phyloP scores from a whole-genome alignment of 1,284 basidiomycete genomes.

The Erythrobasidium hasegawianum region DNA sequence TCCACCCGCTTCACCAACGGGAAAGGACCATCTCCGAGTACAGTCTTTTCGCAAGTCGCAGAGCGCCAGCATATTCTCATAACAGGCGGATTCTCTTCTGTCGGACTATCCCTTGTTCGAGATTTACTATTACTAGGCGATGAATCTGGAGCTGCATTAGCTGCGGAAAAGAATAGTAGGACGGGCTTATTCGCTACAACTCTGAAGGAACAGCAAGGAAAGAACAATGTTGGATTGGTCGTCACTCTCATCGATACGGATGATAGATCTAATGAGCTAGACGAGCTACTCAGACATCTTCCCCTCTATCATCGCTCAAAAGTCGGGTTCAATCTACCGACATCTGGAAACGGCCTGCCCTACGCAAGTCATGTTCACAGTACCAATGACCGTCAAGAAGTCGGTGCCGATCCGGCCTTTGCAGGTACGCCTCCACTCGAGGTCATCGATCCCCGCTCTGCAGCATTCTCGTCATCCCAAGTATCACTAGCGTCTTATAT shows the following conservation, averaged over 20 bases:
- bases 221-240: conserved; percentile 16
- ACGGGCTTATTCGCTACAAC: conserved; percentile 6
- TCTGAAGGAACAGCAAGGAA: conserved; percentile 8
- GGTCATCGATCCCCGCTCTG: conserved; percentile 42
- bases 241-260: conserved; percentile 35
- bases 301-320: conserved; percentile 38
- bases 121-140: conserved; percentile 38
- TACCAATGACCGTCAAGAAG: background rate
- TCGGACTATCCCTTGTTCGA: conserved; percentile 42
- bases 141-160: conserved; percentile 11
- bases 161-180: background rate
- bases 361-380: background rate
- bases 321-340: conserved; percentile 24
- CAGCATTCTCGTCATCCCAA: conserved; percentile 40
- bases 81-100: conserved; percentile 43
- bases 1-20: conserved; percentile 37
- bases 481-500: conserved; percentile 40
- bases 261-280: conserved; percentile 41
- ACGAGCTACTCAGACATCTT: conserved; percentile 41
- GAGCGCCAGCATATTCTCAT: conserved; percentile 43
- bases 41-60: conserved; percentile 16
- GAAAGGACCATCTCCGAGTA: conserved; percentile 20
- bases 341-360: background rate
- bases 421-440: conserved; percentile 36
- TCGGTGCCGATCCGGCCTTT: conserved; percentile 10